These are phyloP conservation scores for Leccinum pachyderme DNA, from an alignment of 1,284 basidiomycete genomes.

Conservation along the genomic window DNA sequence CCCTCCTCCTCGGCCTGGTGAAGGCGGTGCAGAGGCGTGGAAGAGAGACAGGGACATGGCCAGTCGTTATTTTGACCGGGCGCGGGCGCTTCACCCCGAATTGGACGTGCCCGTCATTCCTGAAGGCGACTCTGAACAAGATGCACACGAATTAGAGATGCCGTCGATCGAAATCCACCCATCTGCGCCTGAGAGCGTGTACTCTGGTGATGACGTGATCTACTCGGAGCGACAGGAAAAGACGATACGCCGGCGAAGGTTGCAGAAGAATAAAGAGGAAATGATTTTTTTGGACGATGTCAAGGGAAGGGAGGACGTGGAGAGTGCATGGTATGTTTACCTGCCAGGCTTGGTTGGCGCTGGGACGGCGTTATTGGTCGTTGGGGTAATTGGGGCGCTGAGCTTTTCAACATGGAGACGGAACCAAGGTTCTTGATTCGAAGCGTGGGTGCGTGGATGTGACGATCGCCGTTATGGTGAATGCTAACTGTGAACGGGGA, in stretches of 20 bases:
- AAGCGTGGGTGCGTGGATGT: not conserved
- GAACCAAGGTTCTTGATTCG: slow-evolving; percentile 52
- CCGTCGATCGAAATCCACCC: slow-evolving; percentile 51
- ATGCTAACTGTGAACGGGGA: not conserved
- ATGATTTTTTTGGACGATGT: slow-evolving; percentile 46
- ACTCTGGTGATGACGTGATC: slow-evolving; percentile 28
- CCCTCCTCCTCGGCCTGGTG: slow-evolving; percentile 43
- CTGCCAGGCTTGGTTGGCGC: slow-evolving; percentile 74
- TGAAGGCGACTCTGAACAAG: slow-evolving; percentile 40
- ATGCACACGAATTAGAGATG: slow-evolving; percentile 54
- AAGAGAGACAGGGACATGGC: slow-evolving; percentile 67
- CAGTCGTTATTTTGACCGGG: slow-evolving; percentile 66
- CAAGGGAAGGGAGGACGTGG: slow-evolving; percentile 51
- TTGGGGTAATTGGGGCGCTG: slow-evolving; percentile 70
- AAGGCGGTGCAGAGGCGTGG: slow-evolving; percentile 64
- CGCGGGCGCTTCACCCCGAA: slow-evolving; percentile 52
- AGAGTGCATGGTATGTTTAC: slow-evolving; percentile 73
- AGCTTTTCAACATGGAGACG: slow-evolving; percentile 76
- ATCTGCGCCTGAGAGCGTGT: slow-evolving; percentile 37
- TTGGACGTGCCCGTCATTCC: slow-evolving; percentile 68
- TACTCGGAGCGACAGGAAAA: slow-evolving; percentile 41
- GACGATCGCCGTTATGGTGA: not conserved
- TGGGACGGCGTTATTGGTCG: slow-evolving; percentile 72
- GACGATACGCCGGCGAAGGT: slow-evolving; percentile 41
- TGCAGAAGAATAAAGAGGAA: slow-evolving; percentile 45